Base-by-base conservation (phyloP, 2,329 filamentous ascomycete genomes). In the Bipolaris cookei region DNA sequence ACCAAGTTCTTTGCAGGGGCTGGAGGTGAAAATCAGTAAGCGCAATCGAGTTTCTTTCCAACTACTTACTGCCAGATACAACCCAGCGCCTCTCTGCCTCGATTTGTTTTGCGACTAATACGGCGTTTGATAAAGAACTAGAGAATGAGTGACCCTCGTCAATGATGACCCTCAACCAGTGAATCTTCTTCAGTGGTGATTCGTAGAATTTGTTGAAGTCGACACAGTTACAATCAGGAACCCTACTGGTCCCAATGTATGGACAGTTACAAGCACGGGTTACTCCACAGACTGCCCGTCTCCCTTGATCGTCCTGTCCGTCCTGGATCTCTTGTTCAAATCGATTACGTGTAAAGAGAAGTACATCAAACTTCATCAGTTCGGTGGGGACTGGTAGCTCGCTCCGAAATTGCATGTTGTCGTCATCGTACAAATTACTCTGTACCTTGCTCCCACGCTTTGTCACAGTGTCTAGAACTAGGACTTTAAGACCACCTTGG, bases 101-200 rank as follows among this genome's bases (percentile, higher is more conserved):
- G 4, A 83, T 73, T 21, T 88, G 79, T 48, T 81, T 83, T 4
- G 86, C 78, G 7, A 88, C 79, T 14, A 82, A 72, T 4, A 84
- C 80, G 30, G 86, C 84, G 43, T 80, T 83, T 1, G 86, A 91
- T 2, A 77, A 83, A 0, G 84, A 85, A 35, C 90, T 89, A 0
- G 91, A 91, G 56, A 97, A 88, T 57, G 85, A 90, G 72, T 97
- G 92, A 0, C 94, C 94, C 80, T 97, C 94, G 63, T 98, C 94
- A 16, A 96, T 89, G 43, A 98, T 93, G 44, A 96, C 88, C 1
- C 94, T 84, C 67, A 97, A 88, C 83, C 94, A 97, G 65, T 91
- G 92, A 3, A 97, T 76, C 6, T 85, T 77, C 37, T 86, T 86
- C 16, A 97, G 76, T 0, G 89, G 85, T 1, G 87, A 90, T 8